These are phyloP conservation scores for Aegilops tauschii DNA, from an alignment of 176 grass and related monocot genomes.

Conservation along the genomic window DNA sequence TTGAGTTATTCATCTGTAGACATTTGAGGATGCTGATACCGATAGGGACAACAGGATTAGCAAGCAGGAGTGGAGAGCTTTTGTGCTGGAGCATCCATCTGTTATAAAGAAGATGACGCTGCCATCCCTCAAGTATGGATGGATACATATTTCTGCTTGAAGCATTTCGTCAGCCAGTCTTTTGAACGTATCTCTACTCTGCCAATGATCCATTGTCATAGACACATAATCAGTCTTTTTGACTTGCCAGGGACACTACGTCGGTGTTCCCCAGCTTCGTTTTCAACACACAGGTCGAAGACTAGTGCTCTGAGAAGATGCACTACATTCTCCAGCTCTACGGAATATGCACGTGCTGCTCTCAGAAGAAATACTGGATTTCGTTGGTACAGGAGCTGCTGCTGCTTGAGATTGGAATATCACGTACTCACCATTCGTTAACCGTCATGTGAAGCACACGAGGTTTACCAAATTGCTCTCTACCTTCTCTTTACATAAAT, in stretches of 20 bases:
- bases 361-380: not conserved
- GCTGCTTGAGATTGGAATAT: not conserved
- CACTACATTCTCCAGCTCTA: not conserved
- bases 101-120: slow-evolving; percentile 76
- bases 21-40: slow-evolving; percentile 56
- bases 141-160: not conserved
- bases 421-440: not conserved
- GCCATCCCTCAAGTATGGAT: slow-evolving; percentile 58
- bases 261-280: slow-evolving; percentile 60
- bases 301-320: slow-evolving; percentile 11
- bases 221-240: not conserved
- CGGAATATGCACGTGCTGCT: not conserved
- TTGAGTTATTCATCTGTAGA: slow-evolving; percentile 36
- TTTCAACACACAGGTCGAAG: slow-evolving; percentile 63
- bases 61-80: slow-evolving; percentile 56
- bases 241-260: slow-evolving; percentile 43
- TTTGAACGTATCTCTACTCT: not conserved
- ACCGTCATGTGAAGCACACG: too few species aligned
- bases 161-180: not conserved
- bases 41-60: slow-evolving; percentile 59
- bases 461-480: too few species aligned
- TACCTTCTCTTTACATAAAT: too few species aligned
- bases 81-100: slow-evolving; percentile 52
- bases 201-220: not conserved
- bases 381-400: not conserved